phyloP scores from a whole-genome alignment of 768 basidiomycete genomes.

The Plicaturopsis crispa region DNA sequence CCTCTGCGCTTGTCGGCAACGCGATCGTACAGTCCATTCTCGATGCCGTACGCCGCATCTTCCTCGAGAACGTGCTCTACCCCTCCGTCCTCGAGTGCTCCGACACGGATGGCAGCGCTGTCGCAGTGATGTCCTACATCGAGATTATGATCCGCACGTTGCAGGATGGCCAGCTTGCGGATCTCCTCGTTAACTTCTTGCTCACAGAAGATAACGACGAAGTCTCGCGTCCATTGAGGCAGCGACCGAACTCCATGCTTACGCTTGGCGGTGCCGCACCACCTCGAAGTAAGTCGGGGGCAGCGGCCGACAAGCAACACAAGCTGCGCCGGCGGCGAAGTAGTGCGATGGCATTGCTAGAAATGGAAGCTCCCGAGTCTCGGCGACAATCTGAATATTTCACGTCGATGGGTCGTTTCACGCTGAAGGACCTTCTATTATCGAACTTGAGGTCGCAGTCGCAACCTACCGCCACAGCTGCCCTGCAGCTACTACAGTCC shows the following conservation, averaged over 20 bases:
- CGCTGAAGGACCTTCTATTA: constrained; percentile 81
- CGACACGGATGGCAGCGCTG: constrained; percentile 87
- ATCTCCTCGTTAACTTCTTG: constrained; percentile 71
- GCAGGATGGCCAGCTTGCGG: constrained; percentile 56
- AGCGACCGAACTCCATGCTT: constrained; percentile 35
- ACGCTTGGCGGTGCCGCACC: constrained; percentile 29
- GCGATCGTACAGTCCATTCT: constrained; percentile 82
- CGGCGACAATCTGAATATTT: constrained; percentile 73
- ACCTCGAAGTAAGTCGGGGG: constrained; percentile 22
- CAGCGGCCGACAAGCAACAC: constrained; percentile 27
- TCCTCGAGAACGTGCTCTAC: constrained; percentile 89
- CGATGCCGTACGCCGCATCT: constrained; percentile 75
- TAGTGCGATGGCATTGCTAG: constrained; percentile 85
- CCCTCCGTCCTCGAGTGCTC: constrained; percentile 92
- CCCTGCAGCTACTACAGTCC: constrained; percentile 74
- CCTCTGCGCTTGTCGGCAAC: constrained; percentile 61
- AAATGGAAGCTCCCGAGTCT: constrained; percentile 74
- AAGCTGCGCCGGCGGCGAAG: constrained; percentile 66
- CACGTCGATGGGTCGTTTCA: constrained; percentile 83
- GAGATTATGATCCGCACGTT: constrained; percentile 81
- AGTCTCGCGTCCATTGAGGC: constrained; percentile 31
- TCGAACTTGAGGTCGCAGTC: constrained; percentile 68
- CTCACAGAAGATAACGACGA: constrained; percentile 82
- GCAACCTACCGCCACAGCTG: constrained; percentile 61
- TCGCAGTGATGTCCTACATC: constrained; percentile 93